A percentile compares a stretch with the other conserved stretches of the same genome.
Evolutionary conservation across 2,329 filamentous ascomycete species (phyloP).

Genomic region (Verticillium dahliae): DNA sequence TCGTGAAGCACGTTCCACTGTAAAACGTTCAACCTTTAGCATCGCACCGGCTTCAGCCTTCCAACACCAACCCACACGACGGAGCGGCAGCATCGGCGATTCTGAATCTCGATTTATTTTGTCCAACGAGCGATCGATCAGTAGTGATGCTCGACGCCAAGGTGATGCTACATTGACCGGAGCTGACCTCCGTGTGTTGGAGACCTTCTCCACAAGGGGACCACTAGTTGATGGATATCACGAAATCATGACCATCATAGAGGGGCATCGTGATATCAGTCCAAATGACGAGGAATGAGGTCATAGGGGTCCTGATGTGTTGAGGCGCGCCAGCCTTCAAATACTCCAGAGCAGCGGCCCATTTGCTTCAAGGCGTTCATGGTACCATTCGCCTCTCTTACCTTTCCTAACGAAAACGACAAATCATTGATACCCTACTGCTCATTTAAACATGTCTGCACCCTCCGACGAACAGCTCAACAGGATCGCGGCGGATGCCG

Average conservation of each 20-base stretch:
- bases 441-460: constrained; percentile 2
- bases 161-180: background rate
- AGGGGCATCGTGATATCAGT: background rate
- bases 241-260: background rate
- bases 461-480: constrained; percentile 27
- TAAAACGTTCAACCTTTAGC: too few relatives aligned
- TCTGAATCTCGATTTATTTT: background rate
- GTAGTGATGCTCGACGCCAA: background rate
- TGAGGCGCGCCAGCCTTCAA: background rate
- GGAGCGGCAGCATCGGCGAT: background rate
- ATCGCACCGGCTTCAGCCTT: too few relatives aligned
- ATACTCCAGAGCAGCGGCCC: background rate
- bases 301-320: background rate
- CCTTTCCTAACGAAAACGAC: too few relatives aligned
- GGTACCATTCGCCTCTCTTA: background rate
- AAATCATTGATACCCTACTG: background rate
- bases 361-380: background rate
- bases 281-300: background rate
- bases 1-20: too few relatives aligned
- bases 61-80: too few relatives aligned
- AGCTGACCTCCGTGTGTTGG: background rate
- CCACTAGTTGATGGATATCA: background rate
- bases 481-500: constrained; percentile 36
- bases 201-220: background rate
- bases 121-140: background rate